phyloP scores from a whole-genome alignment of 805 yeast genomes.

The Sugiyamaella qingdaonensis region DNA sequence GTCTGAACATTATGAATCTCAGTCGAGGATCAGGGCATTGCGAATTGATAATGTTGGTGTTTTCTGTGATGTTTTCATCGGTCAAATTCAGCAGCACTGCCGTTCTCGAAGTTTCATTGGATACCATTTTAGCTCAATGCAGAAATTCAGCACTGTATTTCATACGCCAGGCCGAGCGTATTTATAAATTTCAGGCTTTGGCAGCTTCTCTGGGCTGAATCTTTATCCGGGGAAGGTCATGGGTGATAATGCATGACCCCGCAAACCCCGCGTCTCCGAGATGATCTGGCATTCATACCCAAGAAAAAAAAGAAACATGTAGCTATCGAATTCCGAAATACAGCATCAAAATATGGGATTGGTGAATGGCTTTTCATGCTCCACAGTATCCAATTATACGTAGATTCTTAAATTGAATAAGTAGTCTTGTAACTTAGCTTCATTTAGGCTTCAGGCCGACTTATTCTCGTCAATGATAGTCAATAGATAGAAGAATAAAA shows the following conservation, averaged over 20 bases:
- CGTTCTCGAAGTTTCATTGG: neutral
- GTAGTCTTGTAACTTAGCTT: too few species aligned
- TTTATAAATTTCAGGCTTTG: neutral
- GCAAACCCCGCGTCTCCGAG: neutral
- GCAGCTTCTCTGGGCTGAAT: neutral
- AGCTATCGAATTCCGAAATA: too few species aligned
- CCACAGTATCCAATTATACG: too few species aligned
- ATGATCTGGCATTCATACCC: too few species aligned
- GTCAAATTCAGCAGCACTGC: constrained; percentile 12
- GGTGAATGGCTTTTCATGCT: too few species aligned
- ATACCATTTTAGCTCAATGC: neutral
- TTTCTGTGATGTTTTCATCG: constrained; percentile 21
- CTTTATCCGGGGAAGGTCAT: neutral
- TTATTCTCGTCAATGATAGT: too few species aligned
- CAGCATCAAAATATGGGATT: too few species aligned
- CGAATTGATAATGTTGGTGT: constrained; percentile 15
- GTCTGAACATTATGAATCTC: constrained; percentile 14
- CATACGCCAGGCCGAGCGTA: neutral
- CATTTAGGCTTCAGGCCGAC: too few species aligned
- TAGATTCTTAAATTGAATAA: too few species aligned
- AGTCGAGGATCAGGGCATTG: constrained; percentile 15
- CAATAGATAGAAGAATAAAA: too few species aligned
- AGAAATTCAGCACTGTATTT: neutral
- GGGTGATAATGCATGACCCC: neutral
- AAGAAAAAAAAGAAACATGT: too few species aligned